phyloP scores from a whole-genome alignment of 148 eudicot genomes.

The Rhododendron mucronatum region DNA sequence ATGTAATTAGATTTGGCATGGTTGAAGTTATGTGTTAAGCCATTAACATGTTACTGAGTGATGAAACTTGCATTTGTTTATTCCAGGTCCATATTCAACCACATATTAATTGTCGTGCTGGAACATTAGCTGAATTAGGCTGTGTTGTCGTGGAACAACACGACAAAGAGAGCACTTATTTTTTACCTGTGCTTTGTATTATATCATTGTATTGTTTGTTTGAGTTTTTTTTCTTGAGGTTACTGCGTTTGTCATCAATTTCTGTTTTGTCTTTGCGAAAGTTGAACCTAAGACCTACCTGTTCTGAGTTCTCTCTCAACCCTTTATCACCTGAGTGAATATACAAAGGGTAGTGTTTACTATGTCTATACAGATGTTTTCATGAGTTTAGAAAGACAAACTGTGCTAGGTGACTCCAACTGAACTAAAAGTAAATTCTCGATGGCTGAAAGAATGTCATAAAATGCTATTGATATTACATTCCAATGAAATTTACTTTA shows the following conservation, averaged over 20 bases:
- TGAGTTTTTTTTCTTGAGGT: not conserved
- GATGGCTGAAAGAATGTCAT: too few relatives aligned
- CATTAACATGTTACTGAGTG: not conserved
- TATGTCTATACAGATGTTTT: not conserved
- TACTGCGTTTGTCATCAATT: not conserved
- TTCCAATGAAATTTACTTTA: too few relatives aligned
- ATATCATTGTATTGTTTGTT: not conserved
- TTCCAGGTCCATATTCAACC: not conserved
- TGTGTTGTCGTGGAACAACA: not conserved
- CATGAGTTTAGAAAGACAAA: not conserved
- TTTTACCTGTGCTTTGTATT: not conserved
- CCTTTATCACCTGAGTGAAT: not conserved
- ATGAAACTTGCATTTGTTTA: not conserved
- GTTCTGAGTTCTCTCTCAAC: not conserved
- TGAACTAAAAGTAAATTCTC: too few relatives aligned
- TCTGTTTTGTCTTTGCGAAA: not conserved
- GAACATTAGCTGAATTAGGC: not conserved
- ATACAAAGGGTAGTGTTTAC: not conserved
- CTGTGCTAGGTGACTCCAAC: not conserved
- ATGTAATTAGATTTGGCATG: not conserved
- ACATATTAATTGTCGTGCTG: not conserved
- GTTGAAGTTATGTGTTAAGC: not conserved
- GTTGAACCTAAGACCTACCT: not conserved
- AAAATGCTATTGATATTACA: too few relatives aligned
- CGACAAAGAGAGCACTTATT: not conserved